Conservation (phyloP, 495 filamentous ascomycete genomes). For the Viridothelium virens region DNA sequence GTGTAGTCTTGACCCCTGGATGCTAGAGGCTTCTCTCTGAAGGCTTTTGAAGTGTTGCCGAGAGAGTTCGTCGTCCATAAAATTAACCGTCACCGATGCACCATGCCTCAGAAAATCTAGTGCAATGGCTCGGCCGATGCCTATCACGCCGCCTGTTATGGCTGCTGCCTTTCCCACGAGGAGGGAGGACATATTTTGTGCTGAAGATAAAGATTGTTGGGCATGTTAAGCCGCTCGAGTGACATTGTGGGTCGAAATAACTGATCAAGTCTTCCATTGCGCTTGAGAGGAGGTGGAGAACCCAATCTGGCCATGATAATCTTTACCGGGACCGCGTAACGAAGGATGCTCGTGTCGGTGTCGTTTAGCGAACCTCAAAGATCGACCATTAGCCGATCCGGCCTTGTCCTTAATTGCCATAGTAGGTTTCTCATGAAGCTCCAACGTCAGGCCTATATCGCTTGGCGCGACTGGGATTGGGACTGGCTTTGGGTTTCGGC, state of each 20-base stretch:
- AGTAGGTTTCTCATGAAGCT: no score
- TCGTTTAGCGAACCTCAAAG: not conserved
- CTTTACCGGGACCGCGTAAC: not conserved
- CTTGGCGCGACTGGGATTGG: no score
- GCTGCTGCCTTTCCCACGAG: not conserved
- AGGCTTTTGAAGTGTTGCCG: not conserved
- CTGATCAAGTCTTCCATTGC: not conserved
- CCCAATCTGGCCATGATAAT: not conserved
- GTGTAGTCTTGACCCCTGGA: not conserved
- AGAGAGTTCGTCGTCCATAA: not conserved
- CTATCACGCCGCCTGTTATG: not conserved
- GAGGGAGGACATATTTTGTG: not conserved
- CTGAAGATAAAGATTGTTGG: not conserved
- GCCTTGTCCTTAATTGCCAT: constrained; percentile 38
- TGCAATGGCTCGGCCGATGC: not conserved
- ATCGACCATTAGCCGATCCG: constrained; percentile 6
- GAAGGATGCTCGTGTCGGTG: not conserved
- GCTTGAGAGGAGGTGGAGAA: not conserved
- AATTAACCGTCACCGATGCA: not conserved
- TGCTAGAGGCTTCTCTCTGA: not conserved
- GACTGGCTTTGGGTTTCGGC: no score
- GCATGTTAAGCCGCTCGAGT: not conserved
- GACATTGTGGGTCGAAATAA: not conserved
- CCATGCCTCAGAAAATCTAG: not conserved
- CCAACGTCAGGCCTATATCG: no score